A percentile compares a stretch with the other conserved stretches of the same genome.
phyloP scores from a whole-genome alignment of 2,329 filamentous ascomycete genomes.

The Calonectria crousiana region DNA sequence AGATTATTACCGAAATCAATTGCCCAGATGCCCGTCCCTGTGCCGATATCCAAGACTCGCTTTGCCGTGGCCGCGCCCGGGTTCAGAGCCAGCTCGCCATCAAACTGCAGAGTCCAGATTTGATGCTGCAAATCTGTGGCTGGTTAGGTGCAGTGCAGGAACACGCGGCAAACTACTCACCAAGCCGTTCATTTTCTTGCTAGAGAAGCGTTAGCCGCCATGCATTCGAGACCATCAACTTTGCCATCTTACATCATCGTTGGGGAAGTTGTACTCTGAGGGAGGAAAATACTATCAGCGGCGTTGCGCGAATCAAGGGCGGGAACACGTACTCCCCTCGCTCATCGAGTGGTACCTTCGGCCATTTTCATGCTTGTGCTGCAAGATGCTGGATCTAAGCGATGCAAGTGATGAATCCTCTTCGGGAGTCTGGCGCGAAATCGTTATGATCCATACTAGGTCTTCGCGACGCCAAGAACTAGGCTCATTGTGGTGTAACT shows the following conservation, averaged over 20 bases:
- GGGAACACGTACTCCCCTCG: conserved; percentile 38
- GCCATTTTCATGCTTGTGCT: conserved; percentile 41
- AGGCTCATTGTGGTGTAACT: not conserved
- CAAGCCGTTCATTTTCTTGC: conserved; percentile 34
- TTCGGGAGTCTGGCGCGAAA: not conserved
- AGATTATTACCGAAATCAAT: conserved; percentile 37
- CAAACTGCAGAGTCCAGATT: conserved; percentile 31
- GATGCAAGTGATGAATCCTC: conserved; percentile 28
- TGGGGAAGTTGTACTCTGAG: conserved; percentile 40
- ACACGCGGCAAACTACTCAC: conserved; percentile 9
- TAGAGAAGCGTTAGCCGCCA: not conserved
- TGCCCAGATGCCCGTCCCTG: conserved; percentile 43
- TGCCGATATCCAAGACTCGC: conserved; percentile 43
- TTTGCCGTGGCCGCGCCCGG: conserved; percentile 30
- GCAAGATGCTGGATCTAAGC: conserved; percentile 27
- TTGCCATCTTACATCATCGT: conserved; percentile 32
- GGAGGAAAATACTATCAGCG: not conserved
- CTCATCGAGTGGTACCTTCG: conserved; percentile 43
- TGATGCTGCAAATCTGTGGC: conserved; percentile 29
- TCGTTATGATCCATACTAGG: not conserved
- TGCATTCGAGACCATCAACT: no score
- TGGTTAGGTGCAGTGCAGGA: not conserved
- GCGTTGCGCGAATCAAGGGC: not conserved
- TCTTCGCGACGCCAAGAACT: not conserved
- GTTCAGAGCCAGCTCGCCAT: conserved; percentile 26